Evolutionary conservation across 2,329 filamentous ascomycete genomes (phyloP).

Genomic region (Fusarium metavorans): DNA sequence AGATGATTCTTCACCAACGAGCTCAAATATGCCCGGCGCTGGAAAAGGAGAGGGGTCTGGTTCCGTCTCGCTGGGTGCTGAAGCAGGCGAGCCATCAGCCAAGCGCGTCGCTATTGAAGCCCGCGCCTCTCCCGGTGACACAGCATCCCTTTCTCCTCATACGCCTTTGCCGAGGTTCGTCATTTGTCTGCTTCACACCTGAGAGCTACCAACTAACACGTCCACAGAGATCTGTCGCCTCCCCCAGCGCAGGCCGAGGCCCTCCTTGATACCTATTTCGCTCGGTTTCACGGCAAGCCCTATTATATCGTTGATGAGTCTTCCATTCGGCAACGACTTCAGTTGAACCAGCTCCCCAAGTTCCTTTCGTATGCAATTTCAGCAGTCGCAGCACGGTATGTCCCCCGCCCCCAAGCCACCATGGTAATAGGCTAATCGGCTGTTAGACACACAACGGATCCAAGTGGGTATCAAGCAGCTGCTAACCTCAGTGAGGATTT

Average conservation of each 20-base stretch:
- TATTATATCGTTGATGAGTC: constrained; percentile 86
- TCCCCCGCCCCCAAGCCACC: background rate
- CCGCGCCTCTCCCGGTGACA: constrained; percentile 44
- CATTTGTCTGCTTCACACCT: background rate
- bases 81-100: constrained; percentile 51
- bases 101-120: constrained; percentile 56
- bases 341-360: constrained; percentile 72
- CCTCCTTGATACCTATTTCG: constrained; percentile 83
- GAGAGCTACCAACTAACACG: constrained; percentile 19
- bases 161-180: constrained; percentile 44
- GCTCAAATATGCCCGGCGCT: constrained; percentile 25
- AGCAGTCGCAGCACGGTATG: constrained; percentile 71
- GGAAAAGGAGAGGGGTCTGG: constrained; percentile 43
- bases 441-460: constrained; percentile 73
- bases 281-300: constrained; percentile 82
- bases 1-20: constrained; percentile 44
- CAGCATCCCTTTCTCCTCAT: constrained; percentile 39
- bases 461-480: constrained; percentile 74
- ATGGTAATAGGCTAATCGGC: constrained; percentile 1
- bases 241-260: constrained; percentile 67
- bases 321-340: constrained; percentile 77
- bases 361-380: constrained; percentile 69
- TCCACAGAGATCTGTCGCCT: constrained; percentile 58
- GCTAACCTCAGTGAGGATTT: constrained; percentile 79
- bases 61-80: constrained; percentile 34